Percentiles rank a stretch among this genome's conserved stretches.
Evolutionary conservation across 208 protist species (phyloP).

Genomic region (Leishmania turanica): DNA sequence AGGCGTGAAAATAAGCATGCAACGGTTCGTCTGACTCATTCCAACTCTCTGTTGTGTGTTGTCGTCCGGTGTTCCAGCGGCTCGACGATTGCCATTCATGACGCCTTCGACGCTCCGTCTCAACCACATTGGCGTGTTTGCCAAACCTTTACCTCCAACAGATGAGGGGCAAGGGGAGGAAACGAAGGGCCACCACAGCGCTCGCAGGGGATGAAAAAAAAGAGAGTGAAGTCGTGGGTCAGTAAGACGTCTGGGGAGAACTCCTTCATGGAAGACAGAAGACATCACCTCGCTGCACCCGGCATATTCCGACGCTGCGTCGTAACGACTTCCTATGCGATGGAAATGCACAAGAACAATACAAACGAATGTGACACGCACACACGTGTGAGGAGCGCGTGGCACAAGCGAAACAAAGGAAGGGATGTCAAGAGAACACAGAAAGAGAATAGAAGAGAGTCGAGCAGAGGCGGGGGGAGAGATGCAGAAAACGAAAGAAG

Average conservation of each 20-base stretch:
- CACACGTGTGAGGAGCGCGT: neutral
- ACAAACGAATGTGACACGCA: neutral
- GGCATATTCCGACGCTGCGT: neutral
- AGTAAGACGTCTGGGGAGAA: constrained; percentile 1
- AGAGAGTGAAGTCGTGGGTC: neutral
- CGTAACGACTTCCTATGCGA: neutral
- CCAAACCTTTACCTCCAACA: neutral
- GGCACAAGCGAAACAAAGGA: neutral
- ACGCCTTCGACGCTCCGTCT: neutral
- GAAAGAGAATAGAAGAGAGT: neutral
- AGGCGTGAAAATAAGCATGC: neutral
- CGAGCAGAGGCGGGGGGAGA: neutral
- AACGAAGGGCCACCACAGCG: neutral
- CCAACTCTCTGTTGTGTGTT: neutral
- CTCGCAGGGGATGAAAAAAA: constrained; percentile 6
- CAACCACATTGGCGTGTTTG: neutral
- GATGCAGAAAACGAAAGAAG: neutral
- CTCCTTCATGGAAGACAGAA: neutral
- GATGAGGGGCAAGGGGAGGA: neutral
- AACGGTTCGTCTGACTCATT: neutral
- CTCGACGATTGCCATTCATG: neutral
- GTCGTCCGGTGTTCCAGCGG: neutral
- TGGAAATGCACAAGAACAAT: neutral
- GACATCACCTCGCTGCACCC: neutral
- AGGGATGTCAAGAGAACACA: neutral